Evolutionary conservation across 305 asterid genomes (phyloP).

Genomic region (Fraxinus nigra): DNA sequence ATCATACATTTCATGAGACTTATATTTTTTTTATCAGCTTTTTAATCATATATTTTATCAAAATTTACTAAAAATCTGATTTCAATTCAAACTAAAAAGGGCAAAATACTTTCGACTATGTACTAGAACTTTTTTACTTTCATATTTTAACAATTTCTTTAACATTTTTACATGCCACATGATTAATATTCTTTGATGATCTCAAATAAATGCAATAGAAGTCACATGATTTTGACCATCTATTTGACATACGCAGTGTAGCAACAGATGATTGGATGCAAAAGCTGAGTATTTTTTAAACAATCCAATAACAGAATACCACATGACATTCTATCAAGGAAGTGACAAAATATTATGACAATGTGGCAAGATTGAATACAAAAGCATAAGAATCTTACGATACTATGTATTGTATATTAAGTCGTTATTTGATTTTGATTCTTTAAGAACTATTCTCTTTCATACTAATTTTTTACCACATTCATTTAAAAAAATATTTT

Average conservation of each 20-base stretch:
- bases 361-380: not conserved
- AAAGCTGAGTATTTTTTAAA: too few species aligned
- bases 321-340: too few species aligned
- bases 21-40: too few species aligned
- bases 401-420: too few species aligned
- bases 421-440: not conserved
- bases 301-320: too few species aligned
- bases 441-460: not conserved
- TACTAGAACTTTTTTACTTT: not conserved
- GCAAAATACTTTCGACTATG: not conserved
- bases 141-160: too few species aligned
- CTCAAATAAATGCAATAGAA: not conserved
- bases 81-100: not conserved
- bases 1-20: not conserved
- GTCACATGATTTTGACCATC: too few species aligned
- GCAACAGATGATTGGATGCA: too few species aligned
- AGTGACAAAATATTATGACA: too few species aligned
- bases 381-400: not conserved
- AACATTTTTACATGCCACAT: not conserved
- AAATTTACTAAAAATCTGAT: too few species aligned
- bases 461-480: not conserved
- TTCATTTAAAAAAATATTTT: not conserved
- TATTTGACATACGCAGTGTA: too few species aligned
- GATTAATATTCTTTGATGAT: not conserved
- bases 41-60: too few species aligned